These are phyloP conservation scores for Sphagnurus paluster DNA, from an alignment of 1,284 basidiomycete genomes.

Conservation along the genomic window DNA sequence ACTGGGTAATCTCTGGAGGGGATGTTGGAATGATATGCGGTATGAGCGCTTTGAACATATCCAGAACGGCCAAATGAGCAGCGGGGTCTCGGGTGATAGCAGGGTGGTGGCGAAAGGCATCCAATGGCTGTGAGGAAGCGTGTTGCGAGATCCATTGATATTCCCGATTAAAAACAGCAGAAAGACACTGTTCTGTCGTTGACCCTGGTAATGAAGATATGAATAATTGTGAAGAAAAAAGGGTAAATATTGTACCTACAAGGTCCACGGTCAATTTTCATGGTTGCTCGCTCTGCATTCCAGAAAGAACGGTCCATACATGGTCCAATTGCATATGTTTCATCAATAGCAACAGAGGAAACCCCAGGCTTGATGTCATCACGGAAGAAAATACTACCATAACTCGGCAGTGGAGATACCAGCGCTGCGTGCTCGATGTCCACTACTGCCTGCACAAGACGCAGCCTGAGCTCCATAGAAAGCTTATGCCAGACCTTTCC, in stretches of 20 bases:
- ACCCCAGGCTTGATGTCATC: conserved; percentile 29
- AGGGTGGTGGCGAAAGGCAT: conserved; percentile 22
- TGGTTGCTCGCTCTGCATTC: no score
- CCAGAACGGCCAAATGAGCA: conserved; percentile 12
- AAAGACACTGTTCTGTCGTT: no score
- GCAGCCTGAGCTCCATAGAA: conserved; percentile 18
- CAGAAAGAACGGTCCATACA: no score
- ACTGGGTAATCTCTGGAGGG: conserved; percentile 10
- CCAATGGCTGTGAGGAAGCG: conserved; percentile 14
- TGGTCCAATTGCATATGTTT: no score
- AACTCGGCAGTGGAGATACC: conserved; percentile 30
- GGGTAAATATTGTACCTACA: no score
- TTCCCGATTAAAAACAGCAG: conserved; percentile 1
- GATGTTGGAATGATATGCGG: conserved; percentile 23
- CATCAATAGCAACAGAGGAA: conserved; percentile 16
- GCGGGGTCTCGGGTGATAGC: background rate
- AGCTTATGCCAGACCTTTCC: conserved; percentile 18
- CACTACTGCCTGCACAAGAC: background rate
- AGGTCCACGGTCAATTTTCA: no score
- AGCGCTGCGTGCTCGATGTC: background rate
- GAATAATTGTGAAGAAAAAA: no score
- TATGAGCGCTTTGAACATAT: conserved; percentile 21
- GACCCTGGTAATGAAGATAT: no score
- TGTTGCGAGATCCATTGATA: background rate
- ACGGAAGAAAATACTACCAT: conserved; percentile 37